phyloP scores from a whole-genome alignment of 129 eudicot genomes.

The Arctium minus region DNA sequence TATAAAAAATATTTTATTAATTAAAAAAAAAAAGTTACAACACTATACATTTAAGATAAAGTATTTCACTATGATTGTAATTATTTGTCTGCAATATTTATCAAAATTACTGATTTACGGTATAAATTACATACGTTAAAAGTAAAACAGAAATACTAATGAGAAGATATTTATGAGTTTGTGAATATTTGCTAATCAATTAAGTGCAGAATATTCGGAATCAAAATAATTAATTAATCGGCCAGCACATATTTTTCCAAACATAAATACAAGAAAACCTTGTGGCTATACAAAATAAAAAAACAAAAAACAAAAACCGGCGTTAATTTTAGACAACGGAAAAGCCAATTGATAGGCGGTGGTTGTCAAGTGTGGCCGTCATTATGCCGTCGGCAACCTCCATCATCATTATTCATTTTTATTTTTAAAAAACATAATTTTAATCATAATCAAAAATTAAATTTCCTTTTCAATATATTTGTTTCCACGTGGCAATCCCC shows the following conservation, averaged over 20 bases:
- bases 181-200: neutral
- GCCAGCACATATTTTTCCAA: constrained; percentile 27
- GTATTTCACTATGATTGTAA: too few relatives aligned
- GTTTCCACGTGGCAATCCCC: constrained; percentile 30
- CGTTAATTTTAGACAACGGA: constrained; percentile 29
- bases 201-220: constrained; percentile 7
- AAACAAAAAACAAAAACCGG: constrained; percentile 33
- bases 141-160: neutral
- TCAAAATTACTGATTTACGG: too few relatives aligned
- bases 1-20: too few relatives aligned
- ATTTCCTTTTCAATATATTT: neutral
- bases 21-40: too few relatives aligned
- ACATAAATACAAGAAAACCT: constrained; percentile 32
- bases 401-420: constrained; percentile 12
- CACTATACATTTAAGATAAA: too few relatives aligned
- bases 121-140: neutral
- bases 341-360: constrained; percentile 34
- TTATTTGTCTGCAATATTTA: too few relatives aligned
- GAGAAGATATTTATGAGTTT: neutral
- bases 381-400: constrained; percentile 49
- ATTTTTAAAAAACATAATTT: neutral
- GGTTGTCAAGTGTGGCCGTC: constrained; percentile 35
- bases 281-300: neutral
- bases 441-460: neutral
- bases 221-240: neutral